Percentiles rank a stretch among this genome's conserved stretches.
Conservation (phyloP, 2,329 filamentous ascomycete species). For the Bipolaris oryzae region DNA sequence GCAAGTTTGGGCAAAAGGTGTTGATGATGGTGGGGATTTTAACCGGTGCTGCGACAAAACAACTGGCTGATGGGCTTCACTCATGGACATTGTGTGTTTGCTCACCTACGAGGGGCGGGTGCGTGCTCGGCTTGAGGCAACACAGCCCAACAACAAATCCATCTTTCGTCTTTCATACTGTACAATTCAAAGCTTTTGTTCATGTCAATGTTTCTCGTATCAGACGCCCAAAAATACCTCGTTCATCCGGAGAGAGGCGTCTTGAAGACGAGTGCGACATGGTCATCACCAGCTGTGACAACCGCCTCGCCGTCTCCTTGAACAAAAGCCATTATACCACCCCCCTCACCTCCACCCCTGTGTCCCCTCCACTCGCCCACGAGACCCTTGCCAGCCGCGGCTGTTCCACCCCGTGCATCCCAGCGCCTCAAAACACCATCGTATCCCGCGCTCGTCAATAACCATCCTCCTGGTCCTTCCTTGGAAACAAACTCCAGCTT, state of each 20-base stretch:
- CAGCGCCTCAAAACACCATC: constrained; percentile 89
- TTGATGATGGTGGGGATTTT: constrained; percentile 5
- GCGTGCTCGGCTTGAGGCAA: no score
- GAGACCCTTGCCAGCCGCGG: constrained; percentile 70
- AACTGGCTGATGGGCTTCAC: not conserved
- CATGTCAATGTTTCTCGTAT: not conserved
- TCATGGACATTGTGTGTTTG: not conserved
- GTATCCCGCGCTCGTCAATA: constrained; percentile 87
- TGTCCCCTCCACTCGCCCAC: constrained; percentile 92
- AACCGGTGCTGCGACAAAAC: constrained; percentile 3
- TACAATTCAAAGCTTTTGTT: not conserved
- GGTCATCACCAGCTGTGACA: constrained; percentile 89
- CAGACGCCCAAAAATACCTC: not conserved
- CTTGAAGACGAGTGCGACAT: constrained; percentile 37
- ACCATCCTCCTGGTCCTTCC: constrained; percentile 57
- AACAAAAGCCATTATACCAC: constrained; percentile 89
- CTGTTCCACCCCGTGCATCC: constrained; percentile 76
- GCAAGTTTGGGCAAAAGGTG: not conserved
- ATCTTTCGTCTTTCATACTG: no score
- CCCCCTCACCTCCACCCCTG: constrained; percentile 80
- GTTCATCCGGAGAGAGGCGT: constrained; percentile 27
- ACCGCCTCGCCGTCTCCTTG: constrained; percentile 76
- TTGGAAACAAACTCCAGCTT: constrained; percentile 83
- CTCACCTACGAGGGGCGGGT: no score
- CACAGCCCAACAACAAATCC: no score